Base-by-base conservation (phyloP, 208 protist genomes). In the Leptomonas pyrrhocoris region DNA sequence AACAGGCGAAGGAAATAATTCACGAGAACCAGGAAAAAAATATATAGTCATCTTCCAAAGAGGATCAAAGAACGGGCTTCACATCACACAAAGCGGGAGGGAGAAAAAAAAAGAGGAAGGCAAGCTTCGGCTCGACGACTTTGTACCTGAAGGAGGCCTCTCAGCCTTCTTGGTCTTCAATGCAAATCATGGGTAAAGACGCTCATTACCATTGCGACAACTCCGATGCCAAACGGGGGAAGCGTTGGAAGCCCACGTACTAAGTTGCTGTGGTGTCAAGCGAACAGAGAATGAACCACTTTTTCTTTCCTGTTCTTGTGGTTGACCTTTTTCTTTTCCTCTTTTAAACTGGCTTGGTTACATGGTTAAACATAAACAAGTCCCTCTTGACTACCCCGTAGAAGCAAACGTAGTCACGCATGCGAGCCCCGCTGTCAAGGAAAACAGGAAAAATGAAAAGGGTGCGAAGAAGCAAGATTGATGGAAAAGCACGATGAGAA, bases 11-110 rank as follows among this genome's bases (percentile, higher is more conserved):
- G 34, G 34, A 9, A 9, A 9, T 12, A 38, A 38, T 3, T 9
- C 34, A 38, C 9, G 34, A 9, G 62, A 68, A 46, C 31, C 53
- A 43, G 38, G 12, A 68, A 45, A 51, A 48, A n/a, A 6, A 42
- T 13, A 42, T 13, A 42, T 42, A 42, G 38, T 42, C 38, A 42
- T 12, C 34, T 9, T 38, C 9, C 34, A 38, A 9, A 3, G 34
- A 38, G 34, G 9, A 38, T 12, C 34, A 38, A 38, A 9, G 34
- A 38, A 38, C 3, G 9, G 7, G 34, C 34, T 3, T 38, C 9
- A 38, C 34, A 9, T 3, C 34, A 38, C 9, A 12, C 34, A 38
- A n/a, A n/a, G 18, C 43, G 11, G 43, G 11, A 19, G 18, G 3
- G 16, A 19, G 18, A 48, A 48, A 48, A 42, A 42, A 19, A 48